A percentile compares a stretch with the other conserved stretches of the same genome.
phyloP scores from a whole-genome alignment of 2,329 filamentous ascomycete species.

The Colletotrichum sojae region DNA sequence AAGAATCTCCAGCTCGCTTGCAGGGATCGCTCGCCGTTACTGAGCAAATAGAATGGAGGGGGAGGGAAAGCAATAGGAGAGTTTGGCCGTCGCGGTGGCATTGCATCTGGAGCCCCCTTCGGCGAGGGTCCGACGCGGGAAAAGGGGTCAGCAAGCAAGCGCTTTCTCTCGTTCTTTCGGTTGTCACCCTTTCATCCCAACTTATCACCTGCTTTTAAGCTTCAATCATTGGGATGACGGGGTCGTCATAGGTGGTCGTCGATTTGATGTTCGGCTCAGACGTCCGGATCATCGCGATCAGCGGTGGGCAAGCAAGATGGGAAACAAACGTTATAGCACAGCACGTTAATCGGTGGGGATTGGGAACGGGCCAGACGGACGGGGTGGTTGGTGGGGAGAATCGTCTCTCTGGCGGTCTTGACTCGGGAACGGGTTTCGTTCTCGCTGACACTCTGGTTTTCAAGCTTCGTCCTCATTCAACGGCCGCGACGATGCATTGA shows the following conservation, averaged over 20 bases:
- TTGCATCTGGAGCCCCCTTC: constrained; percentile 15
- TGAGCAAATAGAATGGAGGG: constrained; percentile 2
- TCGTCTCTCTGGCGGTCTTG: too few relatives aligned
- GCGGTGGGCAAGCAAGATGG: constrained; percentile 16
- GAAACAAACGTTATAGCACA: constrained; percentile 4
- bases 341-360: constrained; percentile 34
- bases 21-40: constrained; percentile 16
- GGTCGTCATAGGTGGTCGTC: not conserved
- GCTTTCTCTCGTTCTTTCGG: not conserved
- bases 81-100: constrained; percentile 6
- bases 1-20: constrained; percentile 13
- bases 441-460: too few relatives aligned
- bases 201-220: not conserved
- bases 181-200: constrained; percentile 6
- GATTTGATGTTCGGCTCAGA: constrained; percentile 7
- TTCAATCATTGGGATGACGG: not conserved
- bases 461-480: too few relatives aligned
- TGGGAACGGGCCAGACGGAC: constrained; percentile 18
- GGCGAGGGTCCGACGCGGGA: constrained; percentile 2
- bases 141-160: constrained; percentile 3
- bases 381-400: constrained; percentile 5
- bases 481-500: too few relatives aligned
- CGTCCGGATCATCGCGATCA: constrained; percentile 31
- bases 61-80: not conserved
- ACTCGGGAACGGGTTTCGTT: not conserved